Conservation (phyloP, 202 grass and related monocot genomes). For the Elaeis oleifera region DNA sequence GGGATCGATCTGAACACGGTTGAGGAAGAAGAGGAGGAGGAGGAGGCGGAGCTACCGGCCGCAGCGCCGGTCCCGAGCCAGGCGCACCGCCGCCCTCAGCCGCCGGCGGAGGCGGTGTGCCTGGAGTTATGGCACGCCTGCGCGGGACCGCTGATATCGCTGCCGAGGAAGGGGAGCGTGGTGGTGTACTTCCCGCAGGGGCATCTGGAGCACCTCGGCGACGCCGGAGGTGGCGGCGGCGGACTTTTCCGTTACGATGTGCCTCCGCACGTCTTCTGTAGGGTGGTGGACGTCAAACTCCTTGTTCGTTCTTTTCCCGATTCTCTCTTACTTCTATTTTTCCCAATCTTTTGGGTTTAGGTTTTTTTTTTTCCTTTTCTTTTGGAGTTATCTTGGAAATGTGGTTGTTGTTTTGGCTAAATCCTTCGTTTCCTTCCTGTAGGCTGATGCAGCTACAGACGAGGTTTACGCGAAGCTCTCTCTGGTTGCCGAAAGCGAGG, state of each 20-base stretch:
- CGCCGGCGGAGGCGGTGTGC: conserved; percentile 35
- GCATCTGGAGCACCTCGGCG: conserved; percentile 62
- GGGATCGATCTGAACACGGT: conserved; percentile 93
- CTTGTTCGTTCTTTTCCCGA: conserved; percentile 30
- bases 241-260: conserved; percentile 5
- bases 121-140: conserved; percentile 92
- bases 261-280: conserved; percentile 73
- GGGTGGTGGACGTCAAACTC: conserved; percentile 65
- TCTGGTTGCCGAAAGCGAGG: conserved; percentile 57
- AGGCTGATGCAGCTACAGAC: conserved; percentile 76
- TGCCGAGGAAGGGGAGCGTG: conserved; percentile 60
- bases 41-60: conserved; percentile 13
- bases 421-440: neutral
- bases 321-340: too few relatives aligned
- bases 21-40: conserved; percentile 63
- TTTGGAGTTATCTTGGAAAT: conserved; percentile 13
- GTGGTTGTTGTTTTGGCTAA: too few relatives aligned
- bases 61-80: neutral
- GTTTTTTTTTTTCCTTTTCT: neutral
- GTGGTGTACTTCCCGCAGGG: conserved; percentile 94
- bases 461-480: conserved; percentile 78
- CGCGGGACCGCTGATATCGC: conserved; percentile 55
- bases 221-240: neutral
- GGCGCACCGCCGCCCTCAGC: neutral
- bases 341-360: neutral